Evolutionary conservation across 176 grass and related monocot species (phyloP), one percentile per base, ranked within the genome.

Genomic region (Guadua angustifolia): DNA sequence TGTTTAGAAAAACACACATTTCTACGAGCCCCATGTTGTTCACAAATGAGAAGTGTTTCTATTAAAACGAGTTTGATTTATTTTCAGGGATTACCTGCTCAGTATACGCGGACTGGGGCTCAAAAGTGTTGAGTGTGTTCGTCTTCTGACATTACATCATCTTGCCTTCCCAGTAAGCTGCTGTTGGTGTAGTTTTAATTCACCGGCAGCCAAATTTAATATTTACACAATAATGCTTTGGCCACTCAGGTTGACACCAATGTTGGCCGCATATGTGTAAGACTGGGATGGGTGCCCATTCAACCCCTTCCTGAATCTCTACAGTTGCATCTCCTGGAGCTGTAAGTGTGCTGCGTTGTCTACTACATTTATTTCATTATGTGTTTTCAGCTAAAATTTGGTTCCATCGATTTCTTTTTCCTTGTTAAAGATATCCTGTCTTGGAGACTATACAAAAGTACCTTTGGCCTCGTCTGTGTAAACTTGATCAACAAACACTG

Each of bases 41-140:
- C 18, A 79, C 55, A 84, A 79, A 63, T 75, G 62, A 62, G 11
- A 86, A 69, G 14, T 88, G 5, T 89, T 87, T 79, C 17, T 80
- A 52, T 39, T 85, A 75, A n/a, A 69, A 61, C 3, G 13, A 29
- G 71, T 80, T 84, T 64, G 21, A 83, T 65, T 66, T 89, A 22
- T 58, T 93, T 79, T 71, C 83, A 99, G 96, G 91, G 96, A 99
- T 51, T 99, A 85, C 86, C 83, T 99, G 47, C 86, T 99, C 49
- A 95, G 96, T 80, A 95, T 99, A 92, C 87, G 79, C 51, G 93
- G 96, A 92, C 71, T 99, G 82, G 96, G 96, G 45, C 93, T 99
- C 59, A 99, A 99, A 88, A 99, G 96, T 82, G 96, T 99, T 69
- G 96, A 99, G 77, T 99, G 96, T 81, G 83, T 99, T 39, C 96